Conservation (phyloP, 805 yeast genomes). For the Teunomyces atbi region DNA sequence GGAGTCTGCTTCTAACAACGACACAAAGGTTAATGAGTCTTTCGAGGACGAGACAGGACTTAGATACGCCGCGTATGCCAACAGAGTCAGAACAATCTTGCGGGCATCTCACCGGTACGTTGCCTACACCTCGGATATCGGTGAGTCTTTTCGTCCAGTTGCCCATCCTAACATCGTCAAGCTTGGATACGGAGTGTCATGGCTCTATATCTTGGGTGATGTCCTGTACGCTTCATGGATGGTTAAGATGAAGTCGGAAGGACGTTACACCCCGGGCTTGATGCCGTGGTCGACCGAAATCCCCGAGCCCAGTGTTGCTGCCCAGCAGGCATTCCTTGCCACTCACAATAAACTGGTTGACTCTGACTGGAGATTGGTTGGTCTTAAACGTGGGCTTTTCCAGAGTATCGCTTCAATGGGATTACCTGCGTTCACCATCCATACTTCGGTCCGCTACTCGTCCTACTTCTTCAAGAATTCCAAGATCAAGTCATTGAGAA, state of each 20-base stretch:
- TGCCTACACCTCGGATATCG: slow-evolving; percentile 84
- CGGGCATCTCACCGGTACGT: slow-evolving; percentile 76
- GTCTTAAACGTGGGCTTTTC: slow-evolving; percentile 70
- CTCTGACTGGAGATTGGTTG: slow-evolving; percentile 66
- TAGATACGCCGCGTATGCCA: slow-evolving; percentile 83
- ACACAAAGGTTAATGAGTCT: slow-evolving; percentile 13
- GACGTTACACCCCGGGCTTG: slow-evolving; percentile 56
- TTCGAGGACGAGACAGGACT: slow-evolving; percentile 26
- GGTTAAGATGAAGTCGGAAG: slow-evolving; percentile 63
- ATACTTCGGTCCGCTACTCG: slow-evolving; percentile 69
- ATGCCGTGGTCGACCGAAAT: slow-evolving; percentile 66
- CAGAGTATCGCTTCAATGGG: slow-evolving; percentile 86
- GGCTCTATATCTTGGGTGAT: slow-evolving; percentile 76
- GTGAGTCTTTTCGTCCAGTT: slow-evolving; percentile 82
- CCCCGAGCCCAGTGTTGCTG: slow-evolving; percentile 36
- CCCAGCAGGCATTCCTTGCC: slow-evolving; percentile 30
- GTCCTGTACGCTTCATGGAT: slow-evolving; percentile 74
- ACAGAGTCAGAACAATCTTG: slow-evolving; percentile 67
- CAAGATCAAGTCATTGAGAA: slow-evolving; percentile 42
- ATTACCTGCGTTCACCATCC: slow-evolving; percentile 82
- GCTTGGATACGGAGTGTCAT: slow-evolving; percentile 68
- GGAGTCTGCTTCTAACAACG: slow-evolving; percentile 12
- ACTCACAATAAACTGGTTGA: slow-evolving; percentile 32
- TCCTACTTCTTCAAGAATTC: slow-evolving; percentile 59
- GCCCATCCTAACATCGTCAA: slow-evolving; percentile 68